Evolutionary conservation across 2,329 filamentous ascomycete species (phyloP).

Genomic region (Colletotrichum lentis): DNA sequence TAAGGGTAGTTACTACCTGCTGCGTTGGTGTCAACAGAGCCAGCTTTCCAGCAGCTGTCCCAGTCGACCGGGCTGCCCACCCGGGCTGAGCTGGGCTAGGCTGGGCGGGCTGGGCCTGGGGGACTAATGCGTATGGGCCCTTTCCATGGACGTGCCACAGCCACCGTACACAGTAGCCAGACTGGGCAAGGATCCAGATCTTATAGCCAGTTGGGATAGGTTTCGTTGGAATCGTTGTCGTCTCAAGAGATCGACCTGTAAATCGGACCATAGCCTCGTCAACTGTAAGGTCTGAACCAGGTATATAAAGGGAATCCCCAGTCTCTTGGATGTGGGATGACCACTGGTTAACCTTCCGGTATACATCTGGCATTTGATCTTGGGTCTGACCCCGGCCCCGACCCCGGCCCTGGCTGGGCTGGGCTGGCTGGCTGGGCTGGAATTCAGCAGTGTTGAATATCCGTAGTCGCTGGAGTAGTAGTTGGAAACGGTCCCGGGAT

Average conservation of each 20-base stretch:
- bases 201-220: background rate
- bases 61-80: too few species aligned
- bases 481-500: too few species aligned
- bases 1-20: background rate
- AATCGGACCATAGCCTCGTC: too few species aligned
- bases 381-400: background rate
- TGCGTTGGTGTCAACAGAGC: background rate
- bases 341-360: background rate
- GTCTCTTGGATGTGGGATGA: background rate
- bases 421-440: background rate
- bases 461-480: background rate
- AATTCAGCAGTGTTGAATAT: slow-evolving; percentile 4
- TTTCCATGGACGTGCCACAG: background rate
- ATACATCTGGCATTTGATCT: background rate
- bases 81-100: too few species aligned
- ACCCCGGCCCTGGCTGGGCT: background rate
- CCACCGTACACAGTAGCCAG: background rate
- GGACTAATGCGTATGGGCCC: background rate
- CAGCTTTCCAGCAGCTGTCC: background rate
- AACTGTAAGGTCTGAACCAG: background rate
- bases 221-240: background rate
- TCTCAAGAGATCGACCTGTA: background rate
- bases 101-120: background rate
- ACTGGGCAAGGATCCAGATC: background rate
- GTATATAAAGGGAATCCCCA: background rate